phyloP scores from a whole-genome alignment of 768 basidiomycete species.

The Macrolepiota fuliginosa region DNA sequence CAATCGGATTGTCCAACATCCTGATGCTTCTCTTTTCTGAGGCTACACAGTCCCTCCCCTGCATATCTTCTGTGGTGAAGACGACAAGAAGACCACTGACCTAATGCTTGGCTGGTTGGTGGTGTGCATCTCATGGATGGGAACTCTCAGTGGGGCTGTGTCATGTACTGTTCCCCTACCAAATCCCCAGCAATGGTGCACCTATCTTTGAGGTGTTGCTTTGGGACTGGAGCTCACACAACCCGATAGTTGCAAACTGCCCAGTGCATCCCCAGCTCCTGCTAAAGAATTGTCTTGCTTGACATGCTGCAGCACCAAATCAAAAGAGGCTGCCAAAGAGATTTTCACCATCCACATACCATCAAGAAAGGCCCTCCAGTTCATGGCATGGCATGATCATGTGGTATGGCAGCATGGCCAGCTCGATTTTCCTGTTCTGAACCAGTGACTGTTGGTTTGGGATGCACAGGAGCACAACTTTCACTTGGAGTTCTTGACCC shows the following conservation, averaged over 20 bases:
- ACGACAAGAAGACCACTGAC: background rate
- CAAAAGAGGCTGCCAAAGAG: background rate
- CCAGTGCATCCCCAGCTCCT: background rate
- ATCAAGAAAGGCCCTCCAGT: background rate
- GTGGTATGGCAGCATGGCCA: background rate
- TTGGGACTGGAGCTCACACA: background rate
- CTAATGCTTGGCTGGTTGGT: background rate
- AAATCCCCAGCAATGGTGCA: background rate
- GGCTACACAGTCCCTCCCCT: background rate
- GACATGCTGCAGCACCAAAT: background rate
- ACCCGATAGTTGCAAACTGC: background rate
- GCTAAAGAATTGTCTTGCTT: background rate
- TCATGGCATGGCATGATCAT: background rate
- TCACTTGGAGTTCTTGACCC: slow-evolving; percentile 13
- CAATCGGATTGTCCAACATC: background rate
- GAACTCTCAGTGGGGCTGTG: background rate
- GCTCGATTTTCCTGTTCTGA: background rate
- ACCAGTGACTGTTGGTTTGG: slow-evolving; percentile 10
- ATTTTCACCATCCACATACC: background rate
- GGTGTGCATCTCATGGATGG: background rate
- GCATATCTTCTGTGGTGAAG: background rate
- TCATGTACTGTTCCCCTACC: background rate
- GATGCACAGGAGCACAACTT: slow-evolving; percentile 18
- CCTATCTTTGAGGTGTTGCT: background rate
- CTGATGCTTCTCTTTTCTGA: background rate